Evolutionary conservation across 495 filamentous ascomycete genomes (phyloP).

Genomic region (Annulohypoxylon stygium): DNA sequence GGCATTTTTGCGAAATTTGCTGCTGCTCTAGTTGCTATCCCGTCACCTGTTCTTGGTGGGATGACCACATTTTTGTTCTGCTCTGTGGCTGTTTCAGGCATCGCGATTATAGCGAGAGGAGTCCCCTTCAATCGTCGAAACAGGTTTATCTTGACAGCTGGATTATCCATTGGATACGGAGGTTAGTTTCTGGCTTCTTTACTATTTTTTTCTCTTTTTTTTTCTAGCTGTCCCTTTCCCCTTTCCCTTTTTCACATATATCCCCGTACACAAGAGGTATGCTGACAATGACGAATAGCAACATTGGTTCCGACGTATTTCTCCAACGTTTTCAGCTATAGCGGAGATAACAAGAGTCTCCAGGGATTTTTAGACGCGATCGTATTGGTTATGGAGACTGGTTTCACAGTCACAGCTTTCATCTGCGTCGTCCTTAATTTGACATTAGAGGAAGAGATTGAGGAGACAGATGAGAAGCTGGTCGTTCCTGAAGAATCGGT

Average conservation of each 20-base stretch:
- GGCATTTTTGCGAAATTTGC: conserved; percentile 94
- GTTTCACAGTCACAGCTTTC: conserved; percentile 79
- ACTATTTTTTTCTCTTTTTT: neutral
- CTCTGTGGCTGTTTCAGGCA: conserved; percentile 85
- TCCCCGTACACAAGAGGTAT: conserved; percentile 14
- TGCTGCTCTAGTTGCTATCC: conserved; percentile 87
- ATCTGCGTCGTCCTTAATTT: conserved; percentile 80
- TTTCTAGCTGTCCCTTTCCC: neutral
- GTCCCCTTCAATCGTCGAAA: conserved; percentile 86
- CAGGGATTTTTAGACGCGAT: conserved; percentile 88
- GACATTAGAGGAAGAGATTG: conserved; percentile 77
- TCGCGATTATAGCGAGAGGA: conserved; percentile 81
- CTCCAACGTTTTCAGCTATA: conserved; percentile 77
- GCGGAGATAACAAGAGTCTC: conserved; percentile 76
- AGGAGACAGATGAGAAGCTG: conserved; percentile 57
- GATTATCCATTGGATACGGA: conserved; percentile 80
- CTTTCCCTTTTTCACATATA: neutral
- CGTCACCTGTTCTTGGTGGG: conserved; percentile 82
- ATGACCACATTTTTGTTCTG: conserved; percentile 95
- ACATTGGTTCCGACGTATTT: conserved; percentile 87
- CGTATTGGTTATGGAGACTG: conserved; percentile 82
- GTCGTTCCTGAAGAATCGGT: conserved; percentile 21
- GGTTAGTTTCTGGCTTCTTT: conserved; percentile 19
- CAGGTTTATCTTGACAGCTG: conserved; percentile 87
- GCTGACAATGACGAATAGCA: conserved; percentile 57